phyloP scores from a whole-genome alignment of 2,329 filamentous ascomycete species.

The Penicillium corylophilum region DNA sequence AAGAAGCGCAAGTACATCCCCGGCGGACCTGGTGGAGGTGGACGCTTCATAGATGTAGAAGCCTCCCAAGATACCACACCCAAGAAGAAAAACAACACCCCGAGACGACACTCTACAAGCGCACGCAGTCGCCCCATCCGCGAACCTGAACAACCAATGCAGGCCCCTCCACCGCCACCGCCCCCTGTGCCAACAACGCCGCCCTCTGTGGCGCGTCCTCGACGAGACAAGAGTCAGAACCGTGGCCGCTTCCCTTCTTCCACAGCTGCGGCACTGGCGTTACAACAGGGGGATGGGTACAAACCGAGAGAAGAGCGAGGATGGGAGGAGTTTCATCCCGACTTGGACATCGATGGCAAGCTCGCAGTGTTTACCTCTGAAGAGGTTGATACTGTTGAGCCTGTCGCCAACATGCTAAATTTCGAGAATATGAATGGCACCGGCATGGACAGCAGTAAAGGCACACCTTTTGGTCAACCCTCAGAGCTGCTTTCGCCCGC shows the following conservation, averaged over 20 bases:
- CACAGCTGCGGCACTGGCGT: constrained; percentile 80
- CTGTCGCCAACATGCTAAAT: constrained; percentile 47
- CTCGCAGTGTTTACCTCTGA: constrained; percentile 78
- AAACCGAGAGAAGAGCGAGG: constrained; percentile 95
- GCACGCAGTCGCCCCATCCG: constrained; percentile 56
- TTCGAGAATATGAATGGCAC: constrained; percentile 29
- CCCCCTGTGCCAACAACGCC: constrained; percentile 37
- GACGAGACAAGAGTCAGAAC: constrained; percentile 43
- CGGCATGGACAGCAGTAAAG: constrained; percentile 32
- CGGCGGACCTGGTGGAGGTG: constrained; percentile 81
- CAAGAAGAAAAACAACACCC: constrained; percentile 24
- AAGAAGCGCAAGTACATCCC: constrained; percentile 79
- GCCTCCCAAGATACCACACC: constrained; percentile 39
- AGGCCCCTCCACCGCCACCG: constrained; percentile 28
- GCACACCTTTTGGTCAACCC: constrained; percentile 44
- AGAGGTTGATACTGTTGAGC: constrained; percentile 74
- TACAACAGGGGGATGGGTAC: constrained; percentile 91
- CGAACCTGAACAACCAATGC: constrained; percentile 37
- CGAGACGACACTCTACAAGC: constrained; percentile 46
- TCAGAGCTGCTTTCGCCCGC: constrained; percentile 38
- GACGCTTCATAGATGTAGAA: constrained; percentile 75
- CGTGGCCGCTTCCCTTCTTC: constrained; percentile 77
- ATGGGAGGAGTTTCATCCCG: constrained; percentile 97
- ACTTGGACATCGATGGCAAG: constrained; percentile 81
- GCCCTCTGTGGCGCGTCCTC: constrained; percentile 38